These are phyloP conservation scores for Colletotrichum sp. DNA, from an alignment of 2,329 filamentous ascomycete species.

Conservation along the genomic window DNA sequence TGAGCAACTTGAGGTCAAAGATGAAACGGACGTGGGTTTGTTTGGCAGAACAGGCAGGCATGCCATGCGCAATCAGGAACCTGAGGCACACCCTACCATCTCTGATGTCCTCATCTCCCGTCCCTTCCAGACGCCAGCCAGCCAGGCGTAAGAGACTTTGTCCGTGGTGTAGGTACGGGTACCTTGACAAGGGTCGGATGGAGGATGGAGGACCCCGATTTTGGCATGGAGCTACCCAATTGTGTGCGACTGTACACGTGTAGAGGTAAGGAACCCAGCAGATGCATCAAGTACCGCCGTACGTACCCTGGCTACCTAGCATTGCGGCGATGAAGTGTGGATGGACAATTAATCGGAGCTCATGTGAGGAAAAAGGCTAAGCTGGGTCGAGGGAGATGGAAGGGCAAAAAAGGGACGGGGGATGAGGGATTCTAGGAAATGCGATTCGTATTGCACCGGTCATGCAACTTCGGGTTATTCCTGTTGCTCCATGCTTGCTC, in stretches of 20 bases:
- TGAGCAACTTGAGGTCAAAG: not conserved
- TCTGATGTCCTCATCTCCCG: not conserved
- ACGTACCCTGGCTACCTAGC: not conserved
- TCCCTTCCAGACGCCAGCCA: not conserved
- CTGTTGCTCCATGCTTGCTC: not conserved
- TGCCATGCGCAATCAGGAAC: not conserved
- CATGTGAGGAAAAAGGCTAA: not conserved
- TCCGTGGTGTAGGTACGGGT: not conserved
- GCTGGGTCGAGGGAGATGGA: not conserved
- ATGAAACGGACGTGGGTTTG: slow-evolving; percentile 14
- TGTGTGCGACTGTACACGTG: not conserved
- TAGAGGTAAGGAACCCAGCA: not conserved
- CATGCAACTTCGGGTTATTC: not conserved
- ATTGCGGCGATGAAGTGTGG: not conserved
- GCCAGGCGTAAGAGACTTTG: not conserved
- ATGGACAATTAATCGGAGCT: not conserved
- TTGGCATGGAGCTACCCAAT: not conserved
- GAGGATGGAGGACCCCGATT: slow-evolving; percentile 9
- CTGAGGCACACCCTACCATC: not conserved
- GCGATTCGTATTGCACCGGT: not conserved
- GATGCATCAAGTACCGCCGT: not conserved
- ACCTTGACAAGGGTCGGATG: not conserved
- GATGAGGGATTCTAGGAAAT: not conserved
- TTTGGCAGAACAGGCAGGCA: not conserved
- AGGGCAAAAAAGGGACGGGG: not conserved